Base-by-base conservation (phyloP, 208 protist genomes). In the Leishmania tropica region DNA sequence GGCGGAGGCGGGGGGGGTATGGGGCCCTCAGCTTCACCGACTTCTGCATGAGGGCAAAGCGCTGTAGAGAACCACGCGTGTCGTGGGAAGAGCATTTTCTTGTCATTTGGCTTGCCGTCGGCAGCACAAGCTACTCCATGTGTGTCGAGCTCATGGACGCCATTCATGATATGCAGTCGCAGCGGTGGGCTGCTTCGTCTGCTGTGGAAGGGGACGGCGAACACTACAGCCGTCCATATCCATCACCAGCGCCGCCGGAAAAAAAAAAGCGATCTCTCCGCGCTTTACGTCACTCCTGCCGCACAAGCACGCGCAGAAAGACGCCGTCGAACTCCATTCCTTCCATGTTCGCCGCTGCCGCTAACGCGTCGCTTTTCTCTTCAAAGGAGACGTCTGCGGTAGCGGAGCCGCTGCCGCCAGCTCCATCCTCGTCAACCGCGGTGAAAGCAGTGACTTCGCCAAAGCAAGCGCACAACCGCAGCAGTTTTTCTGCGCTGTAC, bases 401-500 rank as follows among this genome's bases (percentile, higher is more conserved):
- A 54, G 40, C n/a, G 17, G n/a, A 48, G 0, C 19, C 28, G 13
- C 31, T 10, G 21, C 35, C 53, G 5, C 64, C 53, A 1, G 19
- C 65, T 31, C n/a, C 75, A 19, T 80, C 58, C 11, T 67, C 56
- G n/a, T 68, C 86, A 3, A 83, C 76, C 3, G 40, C 37, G 11
- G 71, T 81, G 73, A 85, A 96, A 3, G 80, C 84, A 24, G 71
- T 73, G 15, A 96, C 77, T 56, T 96, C 93, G 45, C 93, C 93
- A 79, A 96, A 96, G 11, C 88, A 94, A 17, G 90, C 87, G 56
- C 93, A 96, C 21, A 96, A 71, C 19, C 88, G 86, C 31, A 95
- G 84, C 42, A 96, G 81, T 19, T 85, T 82, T 53, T 91, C 85
- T 51, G 88, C 85, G 58, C 88, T 85, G 84, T 88, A 89, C 40